phyloP scores from a whole-genome alignment of 2,329 filamentous ascomycete species.

The Raffaelea arxii region DNA sequence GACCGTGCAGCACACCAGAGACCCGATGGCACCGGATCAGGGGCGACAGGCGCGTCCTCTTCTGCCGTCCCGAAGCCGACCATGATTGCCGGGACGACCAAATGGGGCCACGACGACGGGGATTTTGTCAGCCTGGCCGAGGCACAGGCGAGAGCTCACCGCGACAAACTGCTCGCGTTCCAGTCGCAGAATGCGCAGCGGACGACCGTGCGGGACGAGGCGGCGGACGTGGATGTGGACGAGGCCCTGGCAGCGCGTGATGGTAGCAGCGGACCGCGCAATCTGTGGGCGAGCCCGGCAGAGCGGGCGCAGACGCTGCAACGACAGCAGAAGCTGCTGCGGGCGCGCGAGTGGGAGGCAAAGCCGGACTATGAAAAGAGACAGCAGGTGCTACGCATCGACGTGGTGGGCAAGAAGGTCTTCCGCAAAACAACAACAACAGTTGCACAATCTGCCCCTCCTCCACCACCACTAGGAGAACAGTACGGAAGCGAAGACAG shows the following conservation, averaged over 20 bases:
- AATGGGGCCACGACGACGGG: constrained; percentile 18
- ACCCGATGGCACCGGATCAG: constrained; percentile 47
- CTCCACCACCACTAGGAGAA: too few relatives aligned
- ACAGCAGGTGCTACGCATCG: constrained; percentile 73
- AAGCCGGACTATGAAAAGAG: constrained; percentile 84
- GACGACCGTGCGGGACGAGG: constrained; percentile 81
- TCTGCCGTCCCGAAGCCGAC: constrained; percentile 4
- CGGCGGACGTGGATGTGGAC: constrained; percentile 49
- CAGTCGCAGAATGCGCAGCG: constrained; percentile 78
- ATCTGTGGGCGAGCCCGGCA: constrained; percentile 75
- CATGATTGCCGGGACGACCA: constrained; percentile 11
- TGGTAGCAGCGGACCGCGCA: constrained; percentile 29
- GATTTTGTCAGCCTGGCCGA: constrained; percentile 52
- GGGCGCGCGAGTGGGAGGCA: constrained; percentile 81
- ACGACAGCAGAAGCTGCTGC: constrained; percentile 70
- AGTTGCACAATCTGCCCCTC: too few relatives aligned
- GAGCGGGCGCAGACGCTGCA: constrained; percentile 78
- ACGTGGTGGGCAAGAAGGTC: constrained; percentile 68
- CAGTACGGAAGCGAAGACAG: constrained; percentile 8
- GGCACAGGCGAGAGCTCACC: constrained; percentile 62
- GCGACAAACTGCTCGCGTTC: constrained; percentile 71
- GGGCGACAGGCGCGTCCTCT: constrained; percentile 16
- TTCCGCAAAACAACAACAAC: constrained; percentile 63
- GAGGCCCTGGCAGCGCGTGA: constrained; percentile 22
- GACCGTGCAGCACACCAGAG: constrained; percentile 63